phyloP scores from a whole-genome alignment of 2,329 filamentous ascomycete genomes.

The Exophiala sp. region DNA sequence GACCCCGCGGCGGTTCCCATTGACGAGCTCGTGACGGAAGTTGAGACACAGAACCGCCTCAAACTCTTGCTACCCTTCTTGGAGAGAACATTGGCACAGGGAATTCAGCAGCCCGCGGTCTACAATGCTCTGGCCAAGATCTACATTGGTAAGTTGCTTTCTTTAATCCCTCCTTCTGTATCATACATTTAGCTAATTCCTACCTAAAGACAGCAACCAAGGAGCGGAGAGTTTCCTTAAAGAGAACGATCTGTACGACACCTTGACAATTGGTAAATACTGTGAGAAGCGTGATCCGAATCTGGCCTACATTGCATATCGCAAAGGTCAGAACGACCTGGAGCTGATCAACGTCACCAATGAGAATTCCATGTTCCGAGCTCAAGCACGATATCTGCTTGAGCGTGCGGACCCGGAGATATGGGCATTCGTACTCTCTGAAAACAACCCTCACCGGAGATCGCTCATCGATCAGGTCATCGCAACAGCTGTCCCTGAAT shows the following conservation, averaged over 20 bases:
- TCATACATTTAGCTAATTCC: no score
- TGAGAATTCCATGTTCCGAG: conserved; percentile 99
- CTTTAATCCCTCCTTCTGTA: no score
- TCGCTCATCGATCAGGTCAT: conserved; percentile 95
- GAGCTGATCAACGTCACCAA: conserved; percentile 98
- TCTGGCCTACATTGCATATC: conserved; percentile 87
- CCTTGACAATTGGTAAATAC: conserved; percentile 88
- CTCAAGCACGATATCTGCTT: conserved; percentile 90
- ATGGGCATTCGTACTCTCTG: conserved; percentile 89
- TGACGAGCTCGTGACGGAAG: conserved; percentile 85
- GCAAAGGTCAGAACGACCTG: conserved; percentile 93
- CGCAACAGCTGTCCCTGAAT: conserved; percentile 88
- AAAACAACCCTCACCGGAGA: conserved; percentile 91
- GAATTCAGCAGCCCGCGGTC: conserved; percentile 92
- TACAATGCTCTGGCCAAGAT: conserved; percentile 98
- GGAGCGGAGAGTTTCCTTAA: conserved; percentile 96
- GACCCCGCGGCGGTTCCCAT: conserved; percentile 82
- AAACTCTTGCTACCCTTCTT: conserved; percentile 96
- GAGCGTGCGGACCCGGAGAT: conserved; percentile 85
- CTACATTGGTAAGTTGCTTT: no score
- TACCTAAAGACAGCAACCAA: conserved; percentile 94
- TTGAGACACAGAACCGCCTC: conserved; percentile 90
- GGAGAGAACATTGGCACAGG: conserved; percentile 78
- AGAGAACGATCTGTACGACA: conserved; percentile 95
- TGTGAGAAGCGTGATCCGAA: conserved; percentile 98